Conservation (phyloP, 768 basidiomycete genomes). For the Termitomyces sp. region DNA sequence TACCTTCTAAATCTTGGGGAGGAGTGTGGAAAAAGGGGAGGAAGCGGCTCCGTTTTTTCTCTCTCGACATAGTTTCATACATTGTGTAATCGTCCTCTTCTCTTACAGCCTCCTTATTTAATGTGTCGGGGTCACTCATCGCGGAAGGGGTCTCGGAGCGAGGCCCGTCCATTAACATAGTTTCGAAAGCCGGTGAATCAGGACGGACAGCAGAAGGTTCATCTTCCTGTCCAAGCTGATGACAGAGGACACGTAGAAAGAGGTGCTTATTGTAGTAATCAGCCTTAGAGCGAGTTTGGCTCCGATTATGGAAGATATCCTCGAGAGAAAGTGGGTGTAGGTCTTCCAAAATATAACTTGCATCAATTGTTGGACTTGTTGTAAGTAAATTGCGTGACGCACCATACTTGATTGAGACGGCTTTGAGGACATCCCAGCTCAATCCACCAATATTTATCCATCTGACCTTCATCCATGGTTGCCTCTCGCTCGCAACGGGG, state of each 20-base stretch:
- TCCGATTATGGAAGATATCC: conserved; percentile 55
- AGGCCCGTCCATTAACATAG: conserved; percentile 21
- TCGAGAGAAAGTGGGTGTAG: conserved; percentile 70
- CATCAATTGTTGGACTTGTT: background rate
- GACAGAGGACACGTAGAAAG: conserved; percentile 64
- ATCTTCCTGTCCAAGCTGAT: conserved; percentile 40
- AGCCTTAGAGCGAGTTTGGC: conserved; percentile 55
- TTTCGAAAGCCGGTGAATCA: conserved; percentile 18
- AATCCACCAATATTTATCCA: conserved; percentile 72
- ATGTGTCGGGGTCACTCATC: conserved; percentile 2
- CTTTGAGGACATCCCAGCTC: conserved; percentile 70
- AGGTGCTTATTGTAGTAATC: conserved; percentile 70
- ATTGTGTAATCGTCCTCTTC: conserved; percentile 8
- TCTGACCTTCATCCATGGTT: conserved; percentile 62
- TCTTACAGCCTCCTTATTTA: conserved; percentile 3
- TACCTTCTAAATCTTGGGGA: conserved; percentile 13
- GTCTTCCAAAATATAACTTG: conserved; percentile 26
- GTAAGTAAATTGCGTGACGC: conserved; percentile 15
- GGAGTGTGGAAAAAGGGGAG: conserved; percentile 2
- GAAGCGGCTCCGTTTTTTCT: conserved; percentile 9
- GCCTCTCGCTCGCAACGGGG: conserved; percentile 35
- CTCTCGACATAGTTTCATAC: conserved; percentile 4
- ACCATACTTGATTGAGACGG: conserved; percentile 62
- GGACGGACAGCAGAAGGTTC: conserved; percentile 7
- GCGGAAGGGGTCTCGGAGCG: conserved; percentile 32